Evolutionary conservation across 2,329 filamentous ascomycete species (phyloP).

Genomic region (Eurotiales sp.): DNA sequence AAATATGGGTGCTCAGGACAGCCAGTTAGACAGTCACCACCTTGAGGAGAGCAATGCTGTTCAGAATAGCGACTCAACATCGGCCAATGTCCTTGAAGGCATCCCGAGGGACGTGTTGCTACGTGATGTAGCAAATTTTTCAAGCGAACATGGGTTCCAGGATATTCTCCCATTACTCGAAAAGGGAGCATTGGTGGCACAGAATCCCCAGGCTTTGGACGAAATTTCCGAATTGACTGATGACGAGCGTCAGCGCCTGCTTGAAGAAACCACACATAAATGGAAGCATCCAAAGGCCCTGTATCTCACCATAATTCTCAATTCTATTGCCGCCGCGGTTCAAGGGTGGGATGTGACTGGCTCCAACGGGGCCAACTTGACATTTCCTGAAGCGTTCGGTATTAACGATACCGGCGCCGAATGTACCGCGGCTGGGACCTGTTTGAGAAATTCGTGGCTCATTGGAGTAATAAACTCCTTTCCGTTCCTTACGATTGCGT

Average conservation of each 20-base stretch:
- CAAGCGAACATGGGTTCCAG: slow-evolving; percentile 36
- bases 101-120: slow-evolving; percentile 37
- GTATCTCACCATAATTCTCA: slow-evolving; percentile 51
- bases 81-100: slow-evolving; percentile 50
- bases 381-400: slow-evolving; percentile 45
- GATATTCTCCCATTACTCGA: slow-evolving; percentile 41
- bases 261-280: slow-evolving; percentile 44
- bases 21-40: no score
- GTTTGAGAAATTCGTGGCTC: slow-evolving; percentile 50
- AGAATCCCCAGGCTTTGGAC: slow-evolving; percentile 45
- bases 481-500: slow-evolving; percentile 52
- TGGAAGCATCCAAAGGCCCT: slow-evolving; percentile 48
- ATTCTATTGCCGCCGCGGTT: slow-evolving; percentile 50
- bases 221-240: slow-evolving; percentile 40
- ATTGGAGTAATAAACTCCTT: slow-evolving; percentile 63
- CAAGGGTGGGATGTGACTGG: slow-evolving; percentile 54
- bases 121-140: slow-evolving; percentile 41
- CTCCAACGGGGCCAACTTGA: slow-evolving; percentile 52
- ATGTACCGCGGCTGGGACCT: no score
- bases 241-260: slow-evolving; percentile 39
- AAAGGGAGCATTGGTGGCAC: slow-evolving; percentile 49
- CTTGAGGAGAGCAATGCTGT: no score
- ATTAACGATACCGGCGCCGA: slow-evolving; percentile 39
- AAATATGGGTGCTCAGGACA: no score
- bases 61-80: no score